Evolutionary conservation across 1,284 basidiomycete species (phyloP), one percentile per base, ranked within the genome.

Genomic region (Pyrrhoderma lamaoense): DNA sequence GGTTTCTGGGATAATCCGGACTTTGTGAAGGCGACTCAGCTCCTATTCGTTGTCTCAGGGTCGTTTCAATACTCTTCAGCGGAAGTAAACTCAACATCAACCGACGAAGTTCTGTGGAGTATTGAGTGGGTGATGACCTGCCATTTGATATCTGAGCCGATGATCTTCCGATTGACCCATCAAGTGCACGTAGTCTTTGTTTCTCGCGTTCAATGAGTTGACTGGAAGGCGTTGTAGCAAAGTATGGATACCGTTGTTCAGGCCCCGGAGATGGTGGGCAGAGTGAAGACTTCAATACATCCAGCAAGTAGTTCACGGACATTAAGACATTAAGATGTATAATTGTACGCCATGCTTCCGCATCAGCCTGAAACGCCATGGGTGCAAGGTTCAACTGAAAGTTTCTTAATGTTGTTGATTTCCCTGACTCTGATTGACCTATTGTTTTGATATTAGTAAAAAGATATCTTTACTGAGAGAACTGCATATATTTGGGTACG

Each of bases 361-460:
- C 71, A 61, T 83, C 78, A 1, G 72, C 70, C 45, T 71, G 64
- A 60, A 84, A 81, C 0, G 79, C 70, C 53, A 72, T 73, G 0
- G 81, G 81, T 8, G 78, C 74, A 58, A 79, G 80, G 52, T 74
- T 70, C 14, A 82, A 66, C 57, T 82, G 78, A 57, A 82, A 79
- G 61, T 80, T 80, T 64, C 82, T 82, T 37, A 84, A 65, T 44
- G 81, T 70, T 0, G 81, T 82, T 0, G 79, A 82, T 60, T 84
- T 82, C 19, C 81, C 80, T 1, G 78, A 79, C 64, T 82, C 79
- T 21, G 80, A 76, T 63, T 82, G 80, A 47, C 81, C 80, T 81
- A 56, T 22, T 8, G n/a, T 11, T 34, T 11, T 8, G 25, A 3
- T 11, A 16, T 11, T 37, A 9, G 25, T 7, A 18, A 13, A 8